Conservation (phyloP, 805 yeast genomes). For the Schizosaccharomyces cryophilus region DNA sequence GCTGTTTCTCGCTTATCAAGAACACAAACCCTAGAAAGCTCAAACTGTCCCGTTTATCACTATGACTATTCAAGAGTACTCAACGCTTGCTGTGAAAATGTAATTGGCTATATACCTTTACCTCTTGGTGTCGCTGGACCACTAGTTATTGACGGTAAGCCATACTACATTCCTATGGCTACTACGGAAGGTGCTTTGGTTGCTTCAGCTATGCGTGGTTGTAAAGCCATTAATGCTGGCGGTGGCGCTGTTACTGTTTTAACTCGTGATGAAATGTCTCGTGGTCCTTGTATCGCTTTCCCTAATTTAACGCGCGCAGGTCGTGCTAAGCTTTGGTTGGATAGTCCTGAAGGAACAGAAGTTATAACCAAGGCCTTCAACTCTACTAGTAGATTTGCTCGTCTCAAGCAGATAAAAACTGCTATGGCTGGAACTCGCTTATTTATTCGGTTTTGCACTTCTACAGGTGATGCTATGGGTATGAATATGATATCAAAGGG, state of each 20-base stretch:
- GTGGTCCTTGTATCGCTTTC: conserved; percentile 94
- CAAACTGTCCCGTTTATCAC: conserved; percentile 49
- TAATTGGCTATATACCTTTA: conserved; percentile 83
- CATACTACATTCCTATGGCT: conserved; percentile 92
- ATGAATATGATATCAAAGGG: conserved; percentile 99
- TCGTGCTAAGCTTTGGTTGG: conserved; percentile 83
- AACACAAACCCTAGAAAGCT: conserved; percentile 52
- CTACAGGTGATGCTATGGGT: conserved; percentile 99
- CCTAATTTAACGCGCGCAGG: conserved; percentile 70
- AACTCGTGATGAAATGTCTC: conserved; percentile 93
- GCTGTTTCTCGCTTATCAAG: conserved; percentile 68
- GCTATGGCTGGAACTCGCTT: conserved; percentile 82
- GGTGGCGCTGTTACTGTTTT: conserved; percentile 86
- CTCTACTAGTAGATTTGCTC: conserved; percentile 91
- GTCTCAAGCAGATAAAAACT: conserved; percentile 71
- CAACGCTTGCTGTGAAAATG: conserved; percentile 98
- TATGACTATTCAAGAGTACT: conserved; percentile 90
- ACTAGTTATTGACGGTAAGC: conserved; percentile 62
- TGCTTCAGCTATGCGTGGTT: conserved; percentile 97
- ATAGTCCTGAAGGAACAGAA: conserved; percentile 78
- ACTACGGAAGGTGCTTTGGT: conserved; percentile 97
- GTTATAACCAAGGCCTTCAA: conserved; percentile 70
- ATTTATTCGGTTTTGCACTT: conserved; percentile 84
- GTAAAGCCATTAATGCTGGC: conserved; percentile 91
- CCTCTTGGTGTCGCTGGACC: conserved; percentile 99